Evolutionary conservation across 768 basidiomycete species (phyloP), one percentile per base, ranked within the genome.

Genomic region (Baorangia bicolor): DNA sequence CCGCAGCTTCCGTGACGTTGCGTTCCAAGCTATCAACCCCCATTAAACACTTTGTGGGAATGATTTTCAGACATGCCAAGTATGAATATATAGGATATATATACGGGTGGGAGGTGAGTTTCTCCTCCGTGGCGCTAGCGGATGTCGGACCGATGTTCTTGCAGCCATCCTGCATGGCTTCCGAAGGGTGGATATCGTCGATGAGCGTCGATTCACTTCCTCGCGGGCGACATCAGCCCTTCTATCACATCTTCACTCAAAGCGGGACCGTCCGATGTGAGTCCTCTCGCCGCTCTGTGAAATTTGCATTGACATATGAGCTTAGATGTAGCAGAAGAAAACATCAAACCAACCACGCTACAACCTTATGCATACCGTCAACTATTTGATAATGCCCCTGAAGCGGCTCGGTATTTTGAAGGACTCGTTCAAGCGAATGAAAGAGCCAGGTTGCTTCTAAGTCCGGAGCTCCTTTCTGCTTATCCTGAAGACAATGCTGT

Each of bases 401-500:
- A 55, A 28, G 69, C 72, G 34, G 67, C 68, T 12, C 69, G 74
- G 20, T 79, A 73, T 61, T 77, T 78, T 35, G 74, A 72, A 43
- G 75, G 70, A 46, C 64, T 70, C 11, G 57, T 52, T 33, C 54
- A 61, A 56, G 56, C 51, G 16, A 62, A 65, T 31, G 61, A 58
- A n/a, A 60, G 70, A 56, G 76, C 71, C 13, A 70, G 78, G 42
- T 62, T 81, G 38, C 60, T 77, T 18, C 63, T 72, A 12, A 81
- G 76, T 55, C 71, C 77, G 7, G 80, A 82, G 49, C 64, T 76
- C 9, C 69, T 69, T 52, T 58, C 56, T 16, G 64, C 66, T 34
- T 83, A 78, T 64, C 82, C 82, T 2, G 78, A 82, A 39, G 82
- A 84, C 52, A 71, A 80, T 31, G 64, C 50, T 12, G 58, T 69